phyloP scores from a whole-genome alignment of 208 protist species.

The Perkinsela sp. region DNA sequence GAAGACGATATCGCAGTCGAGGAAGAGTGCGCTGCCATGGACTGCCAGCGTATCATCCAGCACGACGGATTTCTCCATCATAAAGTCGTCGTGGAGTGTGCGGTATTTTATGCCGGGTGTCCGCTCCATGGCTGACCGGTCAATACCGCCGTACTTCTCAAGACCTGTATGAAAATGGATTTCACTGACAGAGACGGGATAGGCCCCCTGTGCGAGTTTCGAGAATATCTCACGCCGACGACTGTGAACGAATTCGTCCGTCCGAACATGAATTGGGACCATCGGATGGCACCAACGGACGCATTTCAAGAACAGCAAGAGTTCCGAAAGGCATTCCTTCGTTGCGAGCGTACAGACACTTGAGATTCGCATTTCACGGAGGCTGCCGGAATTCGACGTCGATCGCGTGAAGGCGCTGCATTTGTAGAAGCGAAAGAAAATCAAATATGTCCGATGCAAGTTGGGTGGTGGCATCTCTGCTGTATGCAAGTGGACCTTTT shows the following conservation, averaged over 20 bases:
- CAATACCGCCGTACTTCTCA: conserved; percentile 19
- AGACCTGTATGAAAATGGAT: conserved; percentile 27
- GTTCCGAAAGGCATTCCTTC: conserved; percentile 30
- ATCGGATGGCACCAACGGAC: conserved; percentile 20
- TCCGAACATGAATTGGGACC: conserved; percentile 20
- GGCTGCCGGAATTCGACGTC: too few relatives aligned
- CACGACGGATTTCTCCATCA: conserved; percentile 52
- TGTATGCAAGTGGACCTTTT: not conserved
- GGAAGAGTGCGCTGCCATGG: conserved; percentile 10
- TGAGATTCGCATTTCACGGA: conserved; percentile 7
- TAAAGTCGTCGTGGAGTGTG: conserved; percentile 33
- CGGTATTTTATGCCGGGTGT: conserved; percentile 25
- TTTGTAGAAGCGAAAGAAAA: not conserved
- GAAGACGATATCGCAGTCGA: conserved; percentile 37
- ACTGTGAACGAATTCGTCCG: conserved; percentile 4
- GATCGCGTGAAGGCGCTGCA: not conserved
- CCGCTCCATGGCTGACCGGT: conserved; percentile 24
- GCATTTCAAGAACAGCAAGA: conserved; percentile 21
- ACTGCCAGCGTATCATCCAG: conserved; percentile 22
- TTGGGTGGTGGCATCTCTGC: not conserved
- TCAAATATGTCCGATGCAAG: not conserved
- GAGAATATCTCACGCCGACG: not conserved
- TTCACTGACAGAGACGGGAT: not conserved
- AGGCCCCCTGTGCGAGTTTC: not conserved
- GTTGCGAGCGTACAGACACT: conserved; percentile 43